Evolutionary conservation across 2,329 filamentous ascomycete genomes (phyloP).

Genomic region (Penicillium vulpinum): DNA sequence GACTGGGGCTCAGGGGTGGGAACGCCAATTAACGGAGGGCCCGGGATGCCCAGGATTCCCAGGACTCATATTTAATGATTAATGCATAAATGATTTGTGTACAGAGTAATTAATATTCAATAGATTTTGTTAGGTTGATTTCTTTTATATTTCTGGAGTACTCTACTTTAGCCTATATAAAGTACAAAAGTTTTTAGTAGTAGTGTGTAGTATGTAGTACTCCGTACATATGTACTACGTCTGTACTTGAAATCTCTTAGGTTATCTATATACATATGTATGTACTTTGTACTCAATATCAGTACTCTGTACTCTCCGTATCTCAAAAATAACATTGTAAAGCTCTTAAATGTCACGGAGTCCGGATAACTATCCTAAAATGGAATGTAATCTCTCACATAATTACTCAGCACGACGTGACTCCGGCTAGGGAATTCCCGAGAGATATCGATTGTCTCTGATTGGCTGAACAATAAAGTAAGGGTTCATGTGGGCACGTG

Average conservation of each 20-base stretch:
- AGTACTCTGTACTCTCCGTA: too few relatives aligned
- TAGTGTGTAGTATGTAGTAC: too few relatives aligned
- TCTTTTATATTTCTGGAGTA: background rate
- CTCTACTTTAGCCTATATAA: background rate
- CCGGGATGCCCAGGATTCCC: background rate
- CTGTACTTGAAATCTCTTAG: too few relatives aligned
- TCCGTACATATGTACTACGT: too few relatives aligned
- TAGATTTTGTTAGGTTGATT: background rate
- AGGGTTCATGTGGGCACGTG: background rate
- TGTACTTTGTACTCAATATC: too few relatives aligned
- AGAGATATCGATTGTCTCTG: background rate
- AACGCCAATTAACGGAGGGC: slow-evolving; percentile 19
- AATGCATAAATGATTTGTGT: slow-evolving; percentile 1
- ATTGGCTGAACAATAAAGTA: background rate
- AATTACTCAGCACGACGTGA: slow-evolving; percentile 14
- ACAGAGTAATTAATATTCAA: background rate
- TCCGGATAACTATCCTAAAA: background rate
- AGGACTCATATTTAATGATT: too few relatives aligned
- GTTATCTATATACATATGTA: too few relatives aligned
- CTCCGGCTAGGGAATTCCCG: slow-evolving; percentile 1
- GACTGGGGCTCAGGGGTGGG: slow-evolving; percentile 25
- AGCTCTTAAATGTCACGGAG: too few relatives aligned
- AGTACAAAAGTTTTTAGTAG: too few relatives aligned
- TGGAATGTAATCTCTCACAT: background rate
- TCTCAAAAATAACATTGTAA: too few relatives aligned